Base-by-base conservation (phyloP, 2,329 filamentous ascomycete species). In the Hirsutella minnesotensis region DNA sequence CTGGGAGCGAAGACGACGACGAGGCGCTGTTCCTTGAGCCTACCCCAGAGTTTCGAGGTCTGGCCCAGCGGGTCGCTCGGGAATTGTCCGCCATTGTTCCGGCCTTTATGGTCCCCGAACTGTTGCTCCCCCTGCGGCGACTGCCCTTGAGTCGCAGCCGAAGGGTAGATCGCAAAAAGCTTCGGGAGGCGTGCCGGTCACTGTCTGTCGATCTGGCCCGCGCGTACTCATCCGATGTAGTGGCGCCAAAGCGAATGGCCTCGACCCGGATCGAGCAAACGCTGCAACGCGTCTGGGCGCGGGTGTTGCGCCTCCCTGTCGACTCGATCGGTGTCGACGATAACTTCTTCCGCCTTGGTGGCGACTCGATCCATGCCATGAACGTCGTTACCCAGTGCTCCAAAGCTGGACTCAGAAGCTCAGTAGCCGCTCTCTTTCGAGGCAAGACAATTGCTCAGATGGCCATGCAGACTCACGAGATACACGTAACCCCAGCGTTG, bases 321-420 rank as follows among this genome's bases (percentile, higher is more conserved):
- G 29, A 31, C 9, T 15, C 16, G 33, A 18, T 36, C 18, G 10
- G 9, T 8, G n/a, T 36, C 5, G 5, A 15, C 18, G 8, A 15
- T 9, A 18, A 15, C 41, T 58, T 58, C 41, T 50, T 58, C 13
- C 39, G 41, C 3, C 43, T 53, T 0, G 53, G 49, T 1, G 48
- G 53, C 4, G 50, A 56, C 34, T 58, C 55, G 1, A 46, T 56
- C 20, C 41, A 35, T 0, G 52, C 53, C 9, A 41, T 45, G 19
- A 13, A 38, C 3, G 16, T 42, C 12, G 39, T 46, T 3, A n/a
- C 30, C 2, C 16, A 29, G n/a, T 18, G 30, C 19, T 20, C 12
- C 36, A 19, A 15, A 16, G 33, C 9, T 5, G 39, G 22, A 2
- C 15, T 41, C 10, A n/a, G 15, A 13, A 15, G 30, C 29, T 3